A percentile compares a stretch with the other conserved stretches of the same genome.
These are phyloP conservation scores for Hypholoma sublateritium DNA, from an alignment of 768 basidiomycete genomes.

Conservation along the genomic window DNA sequence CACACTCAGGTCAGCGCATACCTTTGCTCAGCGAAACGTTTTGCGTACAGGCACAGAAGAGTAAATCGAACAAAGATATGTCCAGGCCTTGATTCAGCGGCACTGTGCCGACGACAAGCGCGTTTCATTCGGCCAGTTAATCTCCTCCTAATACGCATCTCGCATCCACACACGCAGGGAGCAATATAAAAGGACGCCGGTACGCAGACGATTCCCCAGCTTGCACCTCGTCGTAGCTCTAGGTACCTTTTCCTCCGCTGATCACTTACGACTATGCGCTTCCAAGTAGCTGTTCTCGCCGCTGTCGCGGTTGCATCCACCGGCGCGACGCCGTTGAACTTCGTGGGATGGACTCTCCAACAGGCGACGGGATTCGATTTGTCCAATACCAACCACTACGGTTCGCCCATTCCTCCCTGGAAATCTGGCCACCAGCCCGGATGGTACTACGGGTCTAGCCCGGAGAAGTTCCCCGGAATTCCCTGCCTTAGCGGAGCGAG, in stretches of 20 bases:
- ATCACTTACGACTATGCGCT: conserved; percentile 27
- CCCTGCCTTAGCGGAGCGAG: conserved; percentile 33
- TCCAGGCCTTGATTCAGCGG: conserved; percentile 10
- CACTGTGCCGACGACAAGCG: conserved; percentile 5
- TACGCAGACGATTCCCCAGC: background rate
- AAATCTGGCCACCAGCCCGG: conserved; percentile 31
- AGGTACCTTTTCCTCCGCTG: background rate
- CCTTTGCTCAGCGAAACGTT: background rate
- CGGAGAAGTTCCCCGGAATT: conserved; percentile 24
- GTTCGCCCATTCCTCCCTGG: conserved; percentile 40
- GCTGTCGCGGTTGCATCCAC: conserved; percentile 21
- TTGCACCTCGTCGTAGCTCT: background rate
- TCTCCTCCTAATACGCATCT: background rate
- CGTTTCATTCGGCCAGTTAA: conserved; percentile 11
- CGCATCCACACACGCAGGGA: background rate
- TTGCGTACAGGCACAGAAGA: conserved; percentile 13
- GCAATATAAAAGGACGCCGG: background rate
- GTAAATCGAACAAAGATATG: conserved; percentile 6
- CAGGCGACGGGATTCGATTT: conserved; percentile 22
- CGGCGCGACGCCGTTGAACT: conserved; percentile 21
- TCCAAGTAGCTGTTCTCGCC: conserved; percentile 23
- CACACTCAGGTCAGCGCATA: background rate
- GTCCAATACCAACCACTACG: conserved; percentile 31
- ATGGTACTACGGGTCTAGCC: conserved; percentile 41
- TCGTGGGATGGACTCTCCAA: background rate